Base-by-base conservation (phyloP, 164 flowering plant species). In the Stephania japonica region DNA sequence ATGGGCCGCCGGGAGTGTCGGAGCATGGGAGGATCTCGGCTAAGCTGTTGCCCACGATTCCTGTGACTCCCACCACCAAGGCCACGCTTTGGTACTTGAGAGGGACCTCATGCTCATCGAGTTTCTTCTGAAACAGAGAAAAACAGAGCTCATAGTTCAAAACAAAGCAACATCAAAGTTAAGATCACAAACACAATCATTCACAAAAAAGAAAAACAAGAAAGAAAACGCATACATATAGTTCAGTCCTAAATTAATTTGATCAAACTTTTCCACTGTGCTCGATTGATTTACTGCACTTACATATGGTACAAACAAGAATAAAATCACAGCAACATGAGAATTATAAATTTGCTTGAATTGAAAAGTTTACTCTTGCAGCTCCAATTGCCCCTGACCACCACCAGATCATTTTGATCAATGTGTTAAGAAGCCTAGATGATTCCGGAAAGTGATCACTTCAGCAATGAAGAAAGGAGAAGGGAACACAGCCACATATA, bases 1-100 rank as follows among this genome's bases (percentile, higher is more conserved):
- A 91, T 0, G 91, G 93, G 26, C 96, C 93, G 43, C 96, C 94
- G 65, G 98, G 97, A 25, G 97, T 90, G 81, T 88, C 91, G 25
- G 91, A 47, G 50, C 87, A 86, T 0, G 94, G 94, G 70, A 93
- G 91, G 69, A 91, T 91, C 77, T 91, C 97, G 23, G 97, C 93
- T 24, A 93, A 84, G 80, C 93, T 88, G 84, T 87, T 89, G 42
- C 98, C 98, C 23, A 86, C 91, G 70, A 91, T 86, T 26, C 98
- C 98, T 0, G 98, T 93, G 1, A 90, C 89, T 9, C 98, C 98
- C 7, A 93, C 61, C 7, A 93, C 65, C 19, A 93, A 83, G 0
- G 77, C 98, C 38, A 93, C 97, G 77, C 90, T 86, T 69, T 81
- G 80, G 77, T 72, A 83, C 50, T 78, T 79, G 3, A 26, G 18